These are phyloP conservation scores for Penicillium palitans DNA, from an alignment of 2,329 filamentous ascomycete species.

Conservation along the genomic window DNA sequence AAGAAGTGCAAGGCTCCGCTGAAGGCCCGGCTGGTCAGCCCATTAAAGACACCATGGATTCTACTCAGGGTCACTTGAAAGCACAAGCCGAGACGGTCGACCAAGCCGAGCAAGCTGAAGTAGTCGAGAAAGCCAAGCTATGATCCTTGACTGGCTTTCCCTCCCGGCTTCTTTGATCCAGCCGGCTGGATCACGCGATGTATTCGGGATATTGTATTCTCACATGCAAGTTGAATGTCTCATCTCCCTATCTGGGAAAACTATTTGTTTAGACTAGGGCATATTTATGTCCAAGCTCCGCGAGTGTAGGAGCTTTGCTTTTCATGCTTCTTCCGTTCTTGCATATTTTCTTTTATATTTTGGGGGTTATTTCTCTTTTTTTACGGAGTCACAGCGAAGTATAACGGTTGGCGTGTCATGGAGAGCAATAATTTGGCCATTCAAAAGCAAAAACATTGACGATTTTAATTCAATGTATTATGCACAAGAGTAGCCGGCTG, in stretches of 20 bases:
- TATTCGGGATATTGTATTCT: slow-evolving; percentile 1
- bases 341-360: slow-evolving; percentile 11
- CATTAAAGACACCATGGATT: slow-evolving; percentile 17
- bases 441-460: slow-evolving; percentile 1
- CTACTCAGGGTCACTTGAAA: slow-evolving; percentile 3
- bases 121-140: background rate
- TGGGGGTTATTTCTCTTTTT: slow-evolving; percentile 9
- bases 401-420: slow-evolving; percentile 20
- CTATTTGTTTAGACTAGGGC: slow-evolving; percentile 2
- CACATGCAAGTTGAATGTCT: background rate
- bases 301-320: background rate
- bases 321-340: slow-evolving; percentile 9
- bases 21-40: slow-evolving; percentile 27
- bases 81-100: background rate
- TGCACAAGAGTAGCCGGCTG: background rate
- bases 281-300: background rate
- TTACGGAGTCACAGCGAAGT: slow-evolving; percentile 13
- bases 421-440: slow-evolving; percentile 14
- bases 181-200: background rate
- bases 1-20: slow-evolving; percentile 21
- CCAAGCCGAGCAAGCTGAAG: background rate
- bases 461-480: background rate
- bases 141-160: background rate
- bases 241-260: background rate
- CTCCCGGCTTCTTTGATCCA: background rate